These are phyloP conservation scores for Hemileccinum impolitum DNA, from an alignment of 768 basidiomycete species.

Conservation along the genomic window DNA sequence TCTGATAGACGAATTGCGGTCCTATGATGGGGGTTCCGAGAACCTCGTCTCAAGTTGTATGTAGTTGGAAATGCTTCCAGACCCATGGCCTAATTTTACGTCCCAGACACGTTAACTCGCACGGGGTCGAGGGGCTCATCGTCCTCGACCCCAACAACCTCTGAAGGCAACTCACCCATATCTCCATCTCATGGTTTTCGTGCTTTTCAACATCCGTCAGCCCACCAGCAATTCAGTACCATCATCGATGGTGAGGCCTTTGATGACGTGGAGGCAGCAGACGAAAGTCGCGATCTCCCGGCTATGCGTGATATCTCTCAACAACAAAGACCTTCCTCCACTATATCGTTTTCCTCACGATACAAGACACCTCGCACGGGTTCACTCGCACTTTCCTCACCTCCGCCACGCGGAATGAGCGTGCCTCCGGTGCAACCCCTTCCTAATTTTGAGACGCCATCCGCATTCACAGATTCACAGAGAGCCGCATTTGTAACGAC, in stretches of 20 bases:
- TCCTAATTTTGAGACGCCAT: conserved; percentile 67
- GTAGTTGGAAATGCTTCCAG: conserved; percentile 8
- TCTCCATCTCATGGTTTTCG: conserved; percentile 15
- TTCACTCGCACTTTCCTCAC: conserved; percentile 56
- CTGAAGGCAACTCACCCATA: conserved; percentile 35
- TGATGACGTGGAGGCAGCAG: conserved; percentile 48
- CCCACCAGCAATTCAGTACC: conserved; percentile 13
- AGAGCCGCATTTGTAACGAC: conserved; percentile 37
- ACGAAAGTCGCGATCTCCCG: conserved; percentile 46
- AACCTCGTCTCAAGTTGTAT: conserved; percentile 66
- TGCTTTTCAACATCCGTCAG: conserved; percentile 10
- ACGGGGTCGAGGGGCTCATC: conserved; percentile 54
- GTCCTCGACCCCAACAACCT: conserved; percentile 63
- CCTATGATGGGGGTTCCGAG: conserved; percentile 65
- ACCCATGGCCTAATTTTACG: neutral
- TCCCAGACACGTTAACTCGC: conserved; percentile 33
- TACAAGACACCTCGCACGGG: conserved; percentile 76
- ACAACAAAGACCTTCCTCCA: conserved; percentile 62
- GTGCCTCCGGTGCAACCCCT: conserved; percentile 70
- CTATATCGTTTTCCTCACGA: conserved; percentile 58
- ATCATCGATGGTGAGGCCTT: conserved; percentile 34
- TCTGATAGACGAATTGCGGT: conserved; percentile 73
- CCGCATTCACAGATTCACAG: conserved; percentile 60
- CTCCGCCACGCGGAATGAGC: conserved; percentile 39
- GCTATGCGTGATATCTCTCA: conserved; percentile 36